A percentile compares a stretch with the other conserved stretches of the same genome.
These are phyloP conservation scores for Alnus rubra DNA, from an alignment of 306 rosid genomes.

Conservation along the genomic window DNA sequence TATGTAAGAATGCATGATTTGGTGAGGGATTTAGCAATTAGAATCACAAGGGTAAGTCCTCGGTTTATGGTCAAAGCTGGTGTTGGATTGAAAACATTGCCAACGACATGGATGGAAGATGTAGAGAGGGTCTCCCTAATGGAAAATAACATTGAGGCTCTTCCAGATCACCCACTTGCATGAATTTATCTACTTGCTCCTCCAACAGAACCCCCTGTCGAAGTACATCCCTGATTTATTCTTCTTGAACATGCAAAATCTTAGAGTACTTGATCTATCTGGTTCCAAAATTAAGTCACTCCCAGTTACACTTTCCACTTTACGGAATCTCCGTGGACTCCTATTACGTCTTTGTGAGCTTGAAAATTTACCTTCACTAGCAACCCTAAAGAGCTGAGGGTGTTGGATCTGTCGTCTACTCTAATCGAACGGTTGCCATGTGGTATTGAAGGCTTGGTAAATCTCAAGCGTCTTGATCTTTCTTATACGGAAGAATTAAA, in stretches of 20 bases:
- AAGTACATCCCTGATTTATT: slow-evolving; percentile 11
- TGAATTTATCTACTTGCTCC: slow-evolving; percentile 25
- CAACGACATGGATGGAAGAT: slow-evolving; percentile 26
- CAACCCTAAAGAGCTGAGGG: slow-evolving; percentile 28
- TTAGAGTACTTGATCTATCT: slow-evolving; percentile 32
- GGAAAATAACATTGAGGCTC: slow-evolving; percentile 21
- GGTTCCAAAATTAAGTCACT: slow-evolving; percentile 21
- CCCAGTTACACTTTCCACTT: slow-evolving; percentile 8
- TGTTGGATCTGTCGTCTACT: slow-evolving; percentile 30
- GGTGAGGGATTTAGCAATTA: slow-evolving; percentile 33
- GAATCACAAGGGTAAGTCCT: slow-evolving; percentile 17
- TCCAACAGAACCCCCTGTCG: slow-evolving; percentile 29
- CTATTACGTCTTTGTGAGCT: slow-evolving; percentile 32
- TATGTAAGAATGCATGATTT: slow-evolving; percentile 36
- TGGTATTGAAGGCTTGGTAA: slow-evolving; percentile 25
- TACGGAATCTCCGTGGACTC: slow-evolving; percentile 30
- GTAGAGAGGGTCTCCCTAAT: slow-evolving; percentile 38
- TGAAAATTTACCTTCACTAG: slow-evolving; percentile 26
- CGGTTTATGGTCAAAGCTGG: slow-evolving; percentile 29
- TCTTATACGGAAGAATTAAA: slow-evolving; percentile 18
- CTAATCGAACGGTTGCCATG: slow-evolving; percentile 21
- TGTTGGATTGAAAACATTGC: slow-evolving; percentile 19
- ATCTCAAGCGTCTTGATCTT: slow-evolving; percentile 32
- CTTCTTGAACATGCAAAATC: slow-evolving; percentile 26
- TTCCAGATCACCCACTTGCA: slow-evolving; percentile 12